Base-by-base conservation (phyloP, 2,329 filamentous ascomycete species). In the Aspergillus ochraceus region DNA sequence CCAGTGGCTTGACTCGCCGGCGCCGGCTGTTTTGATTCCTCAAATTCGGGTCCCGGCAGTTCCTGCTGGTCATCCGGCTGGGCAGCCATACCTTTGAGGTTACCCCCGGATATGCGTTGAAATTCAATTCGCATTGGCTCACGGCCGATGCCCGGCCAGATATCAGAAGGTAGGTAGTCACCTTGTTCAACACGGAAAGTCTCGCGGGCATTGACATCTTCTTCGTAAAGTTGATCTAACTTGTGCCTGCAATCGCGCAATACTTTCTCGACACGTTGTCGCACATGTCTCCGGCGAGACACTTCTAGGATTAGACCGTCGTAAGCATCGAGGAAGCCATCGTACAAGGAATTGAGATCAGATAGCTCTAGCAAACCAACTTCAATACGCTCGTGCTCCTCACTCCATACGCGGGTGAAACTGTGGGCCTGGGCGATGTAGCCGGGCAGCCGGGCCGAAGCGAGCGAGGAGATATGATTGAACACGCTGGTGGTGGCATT, bases 271-370 rank as follows among this genome's bases (percentile, higher is more conserved):
- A 96, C 89, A 63, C 90, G 88, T 32, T 89, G 86, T 68, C 95
- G 90, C 39, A 91, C 86, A 14, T 84, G 80, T 60, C 86, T 86
- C 10, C 95, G 84, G 24, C 95, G 83, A 55, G 90, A 89, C 6
- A 92, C 89, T 74, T 99, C 95, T 1, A 96, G 83, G 24, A 97
- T 84, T 12, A 99, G 80, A 20, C 89, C 88, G 66, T 92, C 90
- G 71, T 99, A 98, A 0, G 92, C 91, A 55, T 87, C 84, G 20
- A 90, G 83, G 69, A 98, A 99, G 19, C 89, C 88, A 61, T 94
- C 90, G 75, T 97, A 98, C 68, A 97, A 91, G n/a, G 86, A 81
- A 11, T 87, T 84, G 68, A 97, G 85, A 22, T 86, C 86, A 54
- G 89, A 87, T 75, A 98, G 89, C 69, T 96, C 91, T 10, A 83